Conservation (phyloP, 176 grass and related monocot species). For the Melocanna baccifera region DNA sequence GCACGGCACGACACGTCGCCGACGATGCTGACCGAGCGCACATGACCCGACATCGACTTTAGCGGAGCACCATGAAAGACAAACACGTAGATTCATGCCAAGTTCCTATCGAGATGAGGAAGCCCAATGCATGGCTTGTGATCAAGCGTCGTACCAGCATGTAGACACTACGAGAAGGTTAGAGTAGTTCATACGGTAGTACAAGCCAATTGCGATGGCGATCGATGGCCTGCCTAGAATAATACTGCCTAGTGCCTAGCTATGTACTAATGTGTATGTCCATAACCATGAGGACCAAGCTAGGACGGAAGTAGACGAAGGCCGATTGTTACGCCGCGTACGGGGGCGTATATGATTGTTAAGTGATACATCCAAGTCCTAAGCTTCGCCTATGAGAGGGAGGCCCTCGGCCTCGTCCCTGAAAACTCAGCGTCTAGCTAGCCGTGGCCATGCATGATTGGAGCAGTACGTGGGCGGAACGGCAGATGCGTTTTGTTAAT, state of each 20-base stretch:
- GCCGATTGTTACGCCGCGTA: constrained; percentile 32
- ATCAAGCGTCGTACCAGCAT: background rate
- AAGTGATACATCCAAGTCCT: background rate
- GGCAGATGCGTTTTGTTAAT: background rate
- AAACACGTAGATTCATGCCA: background rate
- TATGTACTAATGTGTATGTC: background rate
- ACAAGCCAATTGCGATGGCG: background rate
- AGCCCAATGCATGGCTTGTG: background rate
- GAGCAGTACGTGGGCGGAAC: background rate
- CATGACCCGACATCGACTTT: background rate
- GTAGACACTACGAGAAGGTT: background rate
- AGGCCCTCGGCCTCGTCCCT: background rate
- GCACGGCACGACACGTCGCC: constrained; percentile 8
- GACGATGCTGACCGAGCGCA: constrained; percentile 17
- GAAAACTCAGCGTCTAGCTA: background rate
- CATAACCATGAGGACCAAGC: constrained; percentile 2
- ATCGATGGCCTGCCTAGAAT: background rate
- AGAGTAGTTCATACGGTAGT: background rate
- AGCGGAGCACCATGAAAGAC: background rate
- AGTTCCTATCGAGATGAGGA: background rate
- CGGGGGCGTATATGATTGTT: background rate
- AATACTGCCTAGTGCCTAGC: background rate
- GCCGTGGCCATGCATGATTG: background rate
- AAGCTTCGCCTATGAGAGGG: background rate
- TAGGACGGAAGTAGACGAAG: background rate